These are phyloP conservation scores for Kodamaea hsintzibuensis DNA, from an alignment of 805 yeast genomes.

Conservation along the genomic window DNA sequence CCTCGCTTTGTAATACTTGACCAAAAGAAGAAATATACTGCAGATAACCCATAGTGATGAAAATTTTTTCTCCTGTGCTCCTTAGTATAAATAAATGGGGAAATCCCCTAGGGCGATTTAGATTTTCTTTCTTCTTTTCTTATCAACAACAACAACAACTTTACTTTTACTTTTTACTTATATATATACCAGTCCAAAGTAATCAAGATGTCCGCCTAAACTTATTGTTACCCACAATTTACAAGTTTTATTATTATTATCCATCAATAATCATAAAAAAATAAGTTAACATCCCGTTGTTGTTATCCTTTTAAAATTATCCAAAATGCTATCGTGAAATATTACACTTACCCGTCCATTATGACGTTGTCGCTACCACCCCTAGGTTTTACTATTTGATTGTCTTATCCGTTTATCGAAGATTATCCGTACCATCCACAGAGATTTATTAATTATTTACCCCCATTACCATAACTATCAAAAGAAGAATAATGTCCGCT, in stretches of 20 bases:
- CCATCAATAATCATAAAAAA: not conserved
- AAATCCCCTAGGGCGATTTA: conserved; percentile 3
- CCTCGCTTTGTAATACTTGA: not conserved
- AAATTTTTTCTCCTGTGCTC: conserved; percentile 8
- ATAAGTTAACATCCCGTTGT: conserved; percentile 7
- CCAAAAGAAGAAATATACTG: not conserved
- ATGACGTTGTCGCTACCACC: conserved; percentile 9
- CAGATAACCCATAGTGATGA: conserved; percentile 1
- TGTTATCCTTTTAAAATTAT: conserved; percentile 3
- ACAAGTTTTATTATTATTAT: conserved; percentile 8
- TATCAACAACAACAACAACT: conserved; percentile 11
- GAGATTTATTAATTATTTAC: not conserved
- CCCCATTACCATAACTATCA: conserved; percentile 11
- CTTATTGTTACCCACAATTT: not conserved
- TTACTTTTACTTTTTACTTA: not conserved
- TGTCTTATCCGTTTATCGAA: not conserved
- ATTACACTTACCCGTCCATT: conserved; percentile 8
- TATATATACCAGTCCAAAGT: conserved; percentile 6
- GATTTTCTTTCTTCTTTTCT: conserved; percentile 8
- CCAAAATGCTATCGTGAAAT: conserved; percentile 10
- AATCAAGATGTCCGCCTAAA: conserved; percentile 12
- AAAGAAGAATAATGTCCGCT: conserved; percentile 26
- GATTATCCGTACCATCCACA: not conserved
- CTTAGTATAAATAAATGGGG: conserved; percentile 11
- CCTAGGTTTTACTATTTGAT: conserved; percentile 4